These are phyloP conservation scores for Ephemerocybe angulata DNA, from an alignment of 768 basidiomycete genomes.

Conservation along the genomic window DNA sequence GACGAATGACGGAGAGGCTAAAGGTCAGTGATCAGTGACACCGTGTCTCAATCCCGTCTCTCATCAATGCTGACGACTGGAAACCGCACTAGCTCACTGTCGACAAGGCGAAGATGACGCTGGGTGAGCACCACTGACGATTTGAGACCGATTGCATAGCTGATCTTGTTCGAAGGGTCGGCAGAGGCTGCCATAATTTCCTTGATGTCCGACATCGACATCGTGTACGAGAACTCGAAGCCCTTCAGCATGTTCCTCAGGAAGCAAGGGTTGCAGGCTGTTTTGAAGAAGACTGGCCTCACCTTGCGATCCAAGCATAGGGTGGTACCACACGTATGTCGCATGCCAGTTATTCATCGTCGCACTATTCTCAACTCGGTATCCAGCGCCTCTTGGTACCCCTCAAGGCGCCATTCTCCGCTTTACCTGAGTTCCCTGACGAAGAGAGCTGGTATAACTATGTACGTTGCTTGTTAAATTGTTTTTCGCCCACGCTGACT, in stretches of 20 bases:
- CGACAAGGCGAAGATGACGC: no score
- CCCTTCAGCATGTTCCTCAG: conserved; percentile 28
- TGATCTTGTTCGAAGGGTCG: not conserved
- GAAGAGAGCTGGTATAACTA: conserved; percentile 32
- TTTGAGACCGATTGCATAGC: no score
- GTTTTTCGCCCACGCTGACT: no score
- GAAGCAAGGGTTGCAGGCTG: conserved; percentile 17
- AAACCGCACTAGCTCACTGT: no score
- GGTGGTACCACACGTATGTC: conserved; percentile 24
- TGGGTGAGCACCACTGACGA: no score
- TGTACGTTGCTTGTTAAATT: conserved; percentile 12
- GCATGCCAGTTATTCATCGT: not conserved
- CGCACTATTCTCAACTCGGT: not conserved
- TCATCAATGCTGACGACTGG: no score
- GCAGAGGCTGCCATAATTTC: not conserved
- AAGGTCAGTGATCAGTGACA: no score
- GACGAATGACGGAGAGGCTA: not conserved
- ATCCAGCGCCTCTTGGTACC: conserved; percentile 26
- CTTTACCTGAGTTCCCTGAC: conserved; percentile 28
- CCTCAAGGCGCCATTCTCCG: conserved; percentile 15
- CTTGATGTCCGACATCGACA: not conserved
- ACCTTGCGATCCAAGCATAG: conserved; percentile 19
- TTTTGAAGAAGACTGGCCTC: conserved; percentile 18
- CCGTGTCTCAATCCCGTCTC: no score
- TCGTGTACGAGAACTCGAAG: conserved; percentile 28